Conservation (phyloP, 2,329 filamentous ascomycete genomes). For the Dryadomyces quercus-mongolicae region DNA sequence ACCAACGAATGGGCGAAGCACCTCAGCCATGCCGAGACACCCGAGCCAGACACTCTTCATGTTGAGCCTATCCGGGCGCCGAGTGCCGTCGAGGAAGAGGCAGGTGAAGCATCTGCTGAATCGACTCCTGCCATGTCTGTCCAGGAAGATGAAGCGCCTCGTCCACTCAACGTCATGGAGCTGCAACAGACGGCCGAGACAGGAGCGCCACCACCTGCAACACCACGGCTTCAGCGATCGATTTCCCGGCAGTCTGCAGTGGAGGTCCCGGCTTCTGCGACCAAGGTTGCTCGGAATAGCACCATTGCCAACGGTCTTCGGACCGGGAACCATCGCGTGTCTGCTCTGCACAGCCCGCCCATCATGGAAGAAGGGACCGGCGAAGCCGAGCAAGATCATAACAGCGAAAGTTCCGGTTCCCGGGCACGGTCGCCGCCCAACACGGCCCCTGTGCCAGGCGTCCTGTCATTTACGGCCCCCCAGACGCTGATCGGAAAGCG, state of each 20-base stretch:
- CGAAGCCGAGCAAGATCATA: background rate
- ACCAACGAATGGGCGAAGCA: constrained; percentile 98
- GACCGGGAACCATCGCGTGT: constrained; percentile 15
- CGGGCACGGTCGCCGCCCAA: background rate
- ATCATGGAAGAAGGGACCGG: constrained; percentile 19
- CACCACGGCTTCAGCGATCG: constrained; percentile 10
- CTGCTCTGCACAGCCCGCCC: constrained; percentile 21
- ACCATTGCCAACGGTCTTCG: constrained; percentile 9
- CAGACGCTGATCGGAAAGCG: constrained; percentile 45
- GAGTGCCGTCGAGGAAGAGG: background rate
- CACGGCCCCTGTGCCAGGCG: constrained; percentile 21
- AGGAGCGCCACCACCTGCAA: constrained; percentile 29
- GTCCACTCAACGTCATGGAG: constrained; percentile 51
- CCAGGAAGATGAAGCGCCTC: constrained; percentile 34
- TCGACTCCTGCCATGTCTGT: background rate
- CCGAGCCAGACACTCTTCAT: constrained; percentile 50
- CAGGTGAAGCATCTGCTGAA: background rate
- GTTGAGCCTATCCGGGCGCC: constrained; percentile 23
- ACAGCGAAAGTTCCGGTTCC: background rate
- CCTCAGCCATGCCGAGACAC: constrained; percentile 62
- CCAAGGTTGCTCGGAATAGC: background rate
- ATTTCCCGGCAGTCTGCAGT: constrained; percentile 3
- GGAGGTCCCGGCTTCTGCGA: background rate
- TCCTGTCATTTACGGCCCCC: constrained; percentile 38
- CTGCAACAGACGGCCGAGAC: constrained; percentile 51